phyloP scores from a whole-genome alignment of 2,329 filamentous ascomycete genomes.

The Leptographium procerum region DNA sequence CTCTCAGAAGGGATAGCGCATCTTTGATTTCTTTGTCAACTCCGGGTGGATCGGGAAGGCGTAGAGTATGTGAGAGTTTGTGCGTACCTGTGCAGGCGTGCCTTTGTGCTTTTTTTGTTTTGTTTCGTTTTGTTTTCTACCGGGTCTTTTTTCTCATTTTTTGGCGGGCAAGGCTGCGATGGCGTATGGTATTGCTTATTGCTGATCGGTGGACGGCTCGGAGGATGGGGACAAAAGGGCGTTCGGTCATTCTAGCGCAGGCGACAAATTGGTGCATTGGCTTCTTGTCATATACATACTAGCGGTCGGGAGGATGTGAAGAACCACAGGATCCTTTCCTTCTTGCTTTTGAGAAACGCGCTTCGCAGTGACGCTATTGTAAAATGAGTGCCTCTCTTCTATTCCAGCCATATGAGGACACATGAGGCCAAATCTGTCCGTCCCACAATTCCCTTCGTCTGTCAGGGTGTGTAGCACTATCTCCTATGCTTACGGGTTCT shows the following conservation, averaged over 20 bases:
- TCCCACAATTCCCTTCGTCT: no score
- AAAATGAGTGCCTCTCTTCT: no score
- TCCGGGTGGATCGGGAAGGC: constrained; percentile 86
- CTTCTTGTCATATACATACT: not conserved
- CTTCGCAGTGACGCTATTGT: no score
- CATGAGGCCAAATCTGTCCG: no score
- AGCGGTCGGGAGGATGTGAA: not conserved
- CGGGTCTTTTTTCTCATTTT: not conserved
- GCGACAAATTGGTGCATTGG: not conserved
- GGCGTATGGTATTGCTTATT: not conserved
- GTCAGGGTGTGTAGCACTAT: no score
- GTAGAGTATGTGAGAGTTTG: constrained; percentile 21
- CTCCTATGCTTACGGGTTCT: no score
- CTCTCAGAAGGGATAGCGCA: constrained; percentile 67
- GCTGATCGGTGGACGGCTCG: not conserved
- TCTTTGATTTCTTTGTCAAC: constrained; percentile 93
- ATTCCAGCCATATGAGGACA: no score
- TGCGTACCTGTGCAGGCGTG: not conserved
- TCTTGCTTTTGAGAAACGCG: not conserved
- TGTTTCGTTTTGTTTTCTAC: not conserved
- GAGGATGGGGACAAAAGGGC: not conserved
- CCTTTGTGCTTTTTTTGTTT: not conserved
- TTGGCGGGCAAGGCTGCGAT: not conserved
- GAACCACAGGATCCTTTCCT: not conserved
- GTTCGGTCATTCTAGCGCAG: not conserved